Percentiles rank a stretch among this genome's conserved stretches.
Evolutionary conservation across 805 yeast genomes (phyloP).

Genomic region (Kregervanrija delftensis): DNA sequence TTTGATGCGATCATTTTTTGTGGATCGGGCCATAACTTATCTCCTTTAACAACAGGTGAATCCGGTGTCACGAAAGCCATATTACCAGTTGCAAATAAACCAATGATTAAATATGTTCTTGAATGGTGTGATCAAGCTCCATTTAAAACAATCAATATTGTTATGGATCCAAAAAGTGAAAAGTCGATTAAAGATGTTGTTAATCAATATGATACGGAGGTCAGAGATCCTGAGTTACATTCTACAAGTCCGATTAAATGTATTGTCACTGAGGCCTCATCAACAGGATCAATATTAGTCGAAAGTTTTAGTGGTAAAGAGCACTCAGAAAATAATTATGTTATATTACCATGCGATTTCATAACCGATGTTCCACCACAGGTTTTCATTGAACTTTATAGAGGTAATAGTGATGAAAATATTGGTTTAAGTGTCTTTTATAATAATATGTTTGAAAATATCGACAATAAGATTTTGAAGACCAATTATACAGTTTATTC

Average conservation of each 20-base stretch:
- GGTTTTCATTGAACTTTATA: slow-evolving; percentile 73
- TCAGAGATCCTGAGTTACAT: slow-evolving; percentile 30
- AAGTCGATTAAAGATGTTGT: slow-evolving; percentile 44
- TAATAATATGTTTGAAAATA: slow-evolving; percentile 63
- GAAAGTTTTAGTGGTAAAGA: slow-evolving; percentile 13
- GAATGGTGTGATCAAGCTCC: slow-evolving; percentile 92
- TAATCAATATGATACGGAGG: slow-evolving; percentile 34
- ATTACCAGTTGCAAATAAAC: slow-evolving; percentile 82
- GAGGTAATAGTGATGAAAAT: slow-evolving; percentile 62
- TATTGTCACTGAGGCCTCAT: slow-evolving; percentile 37
- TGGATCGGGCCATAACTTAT: slow-evolving; percentile 69
- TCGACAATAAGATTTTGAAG: slow-evolving; percentile 69
- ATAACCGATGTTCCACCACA: slow-evolving; percentile 90
- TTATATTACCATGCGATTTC: slow-evolving; percentile 91
- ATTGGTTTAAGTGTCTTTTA: slow-evolving; percentile 75
- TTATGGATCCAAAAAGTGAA: slow-evolving; percentile 39
- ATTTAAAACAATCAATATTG: slow-evolving; percentile 63
- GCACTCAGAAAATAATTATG: slow-evolving; percentile 41
- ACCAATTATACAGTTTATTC: slow-evolving; percentile 64
- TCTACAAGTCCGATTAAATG: slow-evolving; percentile 33
- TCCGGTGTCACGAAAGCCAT: slow-evolving; percentile 77
- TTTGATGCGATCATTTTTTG: slow-evolving; percentile 87
- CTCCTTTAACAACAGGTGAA: slow-evolving; percentile 63
- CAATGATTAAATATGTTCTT: slow-evolving; percentile 79
- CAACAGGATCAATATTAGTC: slow-evolving; percentile 58